Conservation (phyloP, 139 green algal genomes). For the Coelastrella sp. region DNA sequence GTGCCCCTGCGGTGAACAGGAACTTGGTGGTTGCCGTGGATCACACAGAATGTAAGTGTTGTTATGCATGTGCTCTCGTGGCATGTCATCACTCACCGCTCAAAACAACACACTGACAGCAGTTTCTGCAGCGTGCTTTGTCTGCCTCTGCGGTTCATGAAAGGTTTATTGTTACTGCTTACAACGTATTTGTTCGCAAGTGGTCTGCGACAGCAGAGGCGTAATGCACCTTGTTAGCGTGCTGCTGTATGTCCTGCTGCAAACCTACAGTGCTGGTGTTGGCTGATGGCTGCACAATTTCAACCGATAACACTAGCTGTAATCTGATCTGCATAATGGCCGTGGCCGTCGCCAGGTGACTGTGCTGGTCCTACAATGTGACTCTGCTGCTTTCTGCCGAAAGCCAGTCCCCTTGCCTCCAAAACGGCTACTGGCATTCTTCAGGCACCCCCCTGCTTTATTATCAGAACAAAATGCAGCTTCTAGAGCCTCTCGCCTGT, state of each 20-base stretch:
- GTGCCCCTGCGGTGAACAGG: neutral
- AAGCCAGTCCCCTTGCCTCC: neutral
- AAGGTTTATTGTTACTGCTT: too few species aligned
- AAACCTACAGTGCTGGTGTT: too few species aligned
- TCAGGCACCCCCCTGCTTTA: too few species aligned
- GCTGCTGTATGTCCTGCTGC: too few species aligned
- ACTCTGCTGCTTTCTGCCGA: neutral
- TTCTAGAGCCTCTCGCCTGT: too few species aligned
- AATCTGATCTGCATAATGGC: too few species aligned
- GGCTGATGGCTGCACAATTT: too few species aligned
- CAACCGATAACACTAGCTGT: too few species aligned
- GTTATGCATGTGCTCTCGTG: neutral
- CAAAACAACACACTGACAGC: neutral
- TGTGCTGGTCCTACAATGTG: neutral
- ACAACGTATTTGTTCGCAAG: too few species aligned
- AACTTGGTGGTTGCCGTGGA: conserved; percentile 41
- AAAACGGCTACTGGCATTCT: too few species aligned
- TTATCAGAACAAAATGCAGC: too few species aligned
- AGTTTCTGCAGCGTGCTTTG: neutral
- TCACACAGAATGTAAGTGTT: conserved; percentile 37
- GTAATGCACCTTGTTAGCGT: neutral
- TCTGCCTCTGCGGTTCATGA: neutral
- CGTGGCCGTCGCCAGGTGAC: neutral
- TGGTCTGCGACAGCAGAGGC: neutral
- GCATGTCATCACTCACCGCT: neutral